Evolutionary conservation across 148 eudicot species (phyloP).

Genomic region (Dianthus caryophyllus): DNA sequence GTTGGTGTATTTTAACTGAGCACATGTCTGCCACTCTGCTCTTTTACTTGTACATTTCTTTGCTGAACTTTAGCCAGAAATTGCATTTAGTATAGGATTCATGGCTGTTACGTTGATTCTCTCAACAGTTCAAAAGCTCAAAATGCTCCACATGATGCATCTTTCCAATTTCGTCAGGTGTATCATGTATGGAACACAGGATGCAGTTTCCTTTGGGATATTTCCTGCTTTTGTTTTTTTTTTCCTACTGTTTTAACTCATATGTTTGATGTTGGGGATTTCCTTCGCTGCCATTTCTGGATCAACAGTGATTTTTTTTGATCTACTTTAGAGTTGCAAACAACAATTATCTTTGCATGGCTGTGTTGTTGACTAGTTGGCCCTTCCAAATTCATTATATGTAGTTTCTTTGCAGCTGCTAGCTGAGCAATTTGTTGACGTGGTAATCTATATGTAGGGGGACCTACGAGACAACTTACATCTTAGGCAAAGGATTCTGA

Average conservation of each 20-base stretch:
- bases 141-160: background rate
- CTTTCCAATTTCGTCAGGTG: background rate
- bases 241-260: no score
- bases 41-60: background rate
- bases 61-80: background rate
- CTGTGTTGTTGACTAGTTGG: background rate
- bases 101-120: background rate
- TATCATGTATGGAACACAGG: background rate
- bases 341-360: background rate
- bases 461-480: constrained; percentile 65
- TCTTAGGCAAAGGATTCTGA: constrained; percentile 65
- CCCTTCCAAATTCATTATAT: background rate
- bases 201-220: background rate
- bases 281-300: background rate
- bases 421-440: constrained; percentile 15
- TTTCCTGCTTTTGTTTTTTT: background rate
- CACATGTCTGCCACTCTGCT: background rate
- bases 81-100: background rate
- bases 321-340: background rate
- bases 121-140: background rate
- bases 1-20: constrained; percentile 5
- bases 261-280: background rate
- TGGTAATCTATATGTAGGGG: constrained; percentile 46
- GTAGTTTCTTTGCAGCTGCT: background rate
- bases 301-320: background rate